A percentile compares a stretch with the other conserved stretches of the same genome.
These are phyloP conservation scores for Kuraishia borneana DNA, from an alignment of 805 yeast genomes.

Conservation along the genomic window DNA sequence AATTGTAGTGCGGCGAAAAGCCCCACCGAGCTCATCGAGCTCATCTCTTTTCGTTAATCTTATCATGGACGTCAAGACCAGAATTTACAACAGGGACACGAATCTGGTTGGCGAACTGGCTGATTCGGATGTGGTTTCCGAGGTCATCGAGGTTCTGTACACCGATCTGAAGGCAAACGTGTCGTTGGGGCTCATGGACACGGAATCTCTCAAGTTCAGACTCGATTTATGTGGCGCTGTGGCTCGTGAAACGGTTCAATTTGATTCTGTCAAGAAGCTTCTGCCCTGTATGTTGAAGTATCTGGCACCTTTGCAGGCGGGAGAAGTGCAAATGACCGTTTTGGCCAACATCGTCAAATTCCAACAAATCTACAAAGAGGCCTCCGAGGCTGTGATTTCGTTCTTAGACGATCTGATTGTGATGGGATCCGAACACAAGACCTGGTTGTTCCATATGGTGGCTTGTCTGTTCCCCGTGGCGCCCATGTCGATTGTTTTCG, in stretches of 20 bases:
- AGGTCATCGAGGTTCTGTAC: neutral
- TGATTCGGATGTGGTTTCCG: neutral
- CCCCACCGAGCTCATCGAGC: no score
- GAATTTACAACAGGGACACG: neutral
- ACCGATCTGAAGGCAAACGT: neutral
- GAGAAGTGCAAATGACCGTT: neutral
- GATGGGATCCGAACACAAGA: neutral
- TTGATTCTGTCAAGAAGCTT: neutral
- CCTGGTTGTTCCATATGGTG: neutral
- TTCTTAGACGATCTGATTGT: constrained; percentile 1
- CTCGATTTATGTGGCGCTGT: neutral
- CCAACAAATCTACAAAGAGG: neutral
- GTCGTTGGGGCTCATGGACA: neutral
- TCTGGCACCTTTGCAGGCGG: neutral
- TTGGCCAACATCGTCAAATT: neutral
- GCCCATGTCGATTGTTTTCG: neutral
- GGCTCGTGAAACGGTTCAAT: neutral
- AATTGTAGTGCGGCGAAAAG: no score
- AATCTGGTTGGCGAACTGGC: neutral
- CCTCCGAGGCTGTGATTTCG: neutral
- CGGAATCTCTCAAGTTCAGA: neutral
- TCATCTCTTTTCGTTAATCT: neutral
- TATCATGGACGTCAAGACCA: neutral
- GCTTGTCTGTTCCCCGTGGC: neutral
- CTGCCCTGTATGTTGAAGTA: neutral